Percentiles rank a stretch among this genome's conserved stretches.
phyloP scores from a whole-genome alignment of 345 rosid genomes.

The Syzygium jambos region DNA sequence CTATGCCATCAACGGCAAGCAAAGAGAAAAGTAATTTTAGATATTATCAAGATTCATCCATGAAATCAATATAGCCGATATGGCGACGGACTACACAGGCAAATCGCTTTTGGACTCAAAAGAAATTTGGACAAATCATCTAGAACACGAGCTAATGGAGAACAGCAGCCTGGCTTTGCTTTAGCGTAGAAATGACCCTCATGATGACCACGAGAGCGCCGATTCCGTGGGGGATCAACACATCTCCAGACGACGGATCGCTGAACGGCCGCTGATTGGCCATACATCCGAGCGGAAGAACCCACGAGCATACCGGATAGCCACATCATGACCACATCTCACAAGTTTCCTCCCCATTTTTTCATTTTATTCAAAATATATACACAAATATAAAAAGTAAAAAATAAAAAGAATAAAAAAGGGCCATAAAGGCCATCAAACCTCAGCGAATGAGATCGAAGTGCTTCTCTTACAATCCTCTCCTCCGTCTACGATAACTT shows the following conservation, averaged over 20 bases:
- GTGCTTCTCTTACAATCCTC: neutral
- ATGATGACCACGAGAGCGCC: neutral
- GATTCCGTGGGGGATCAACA: neutral
- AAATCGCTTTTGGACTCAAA: neutral
- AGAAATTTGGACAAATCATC: neutral
- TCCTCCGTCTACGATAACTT: neutral
- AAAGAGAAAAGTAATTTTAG: neutral
- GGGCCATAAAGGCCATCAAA: neutral
- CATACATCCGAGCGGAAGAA: neutral
- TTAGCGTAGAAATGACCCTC: neutral
- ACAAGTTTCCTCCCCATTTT: neutral
- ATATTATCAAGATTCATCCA: neutral
- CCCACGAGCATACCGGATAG: neutral
- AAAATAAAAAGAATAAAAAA: neutral
- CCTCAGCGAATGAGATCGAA: neutral
- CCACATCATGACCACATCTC: neutral
- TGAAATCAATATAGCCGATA: neutral
- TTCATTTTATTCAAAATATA: too few species aligned
- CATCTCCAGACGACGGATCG: neutral
- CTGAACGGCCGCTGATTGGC: neutral
- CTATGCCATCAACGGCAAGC: neutral
- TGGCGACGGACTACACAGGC: neutral
- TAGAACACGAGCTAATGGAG: fast-evolving
- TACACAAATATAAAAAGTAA: neutral
- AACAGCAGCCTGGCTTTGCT: neutral